Base-by-base conservation (phyloP, 345 rosid genomes). In the Streptanthus diversifolius region DNA sequence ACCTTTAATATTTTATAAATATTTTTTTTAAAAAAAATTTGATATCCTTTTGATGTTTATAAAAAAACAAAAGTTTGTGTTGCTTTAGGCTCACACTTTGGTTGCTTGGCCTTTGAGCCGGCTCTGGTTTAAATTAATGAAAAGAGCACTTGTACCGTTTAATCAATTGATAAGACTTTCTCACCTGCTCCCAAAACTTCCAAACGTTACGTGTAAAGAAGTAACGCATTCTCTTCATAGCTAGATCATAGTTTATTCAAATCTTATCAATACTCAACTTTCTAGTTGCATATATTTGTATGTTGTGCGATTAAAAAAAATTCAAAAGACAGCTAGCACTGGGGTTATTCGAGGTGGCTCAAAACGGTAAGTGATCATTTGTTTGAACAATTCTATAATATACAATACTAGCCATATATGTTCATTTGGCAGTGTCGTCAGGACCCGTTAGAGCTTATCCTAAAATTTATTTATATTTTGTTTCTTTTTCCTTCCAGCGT, bases 151-250 rank as follows among this genome's bases (percentile, higher is more conserved):
- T n/a, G 25, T 11, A 32, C 8, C 13, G 32, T 17, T 4, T 3
- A 24, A 13, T 24, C 7, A 58, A 47, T 41, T 48, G 67, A 74
- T 48, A 58, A 27, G 78, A 74, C 37, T 51, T 66, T 14, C 35
- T 11, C 36, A 59, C 79, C 79, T 67, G 66, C 72, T 33, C 66
- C 71, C 71, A 54, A 54, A 62, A 25, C 39, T 73, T 18, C 71
- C 57, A 21, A 75, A 58, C 41, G 58, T 44, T 37, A 68, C 3
- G 79, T 68, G 79, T 67, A 68, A 68, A 68, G 60, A 61, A 6
- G 37, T 59, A 57, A 36, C 5, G 15, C 35, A 29, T 33, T 25
- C 10, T 56, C 52, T 64, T 73, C 40, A 22, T n/a, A 12, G 14
- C 36, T 32, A 30, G 7, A 36, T 61, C 32, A 17, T 37, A 30